Base-by-base conservation (phyloP, 2,329 filamentous ascomycete species). In the Kalaharituber pfeilii region DNA sequence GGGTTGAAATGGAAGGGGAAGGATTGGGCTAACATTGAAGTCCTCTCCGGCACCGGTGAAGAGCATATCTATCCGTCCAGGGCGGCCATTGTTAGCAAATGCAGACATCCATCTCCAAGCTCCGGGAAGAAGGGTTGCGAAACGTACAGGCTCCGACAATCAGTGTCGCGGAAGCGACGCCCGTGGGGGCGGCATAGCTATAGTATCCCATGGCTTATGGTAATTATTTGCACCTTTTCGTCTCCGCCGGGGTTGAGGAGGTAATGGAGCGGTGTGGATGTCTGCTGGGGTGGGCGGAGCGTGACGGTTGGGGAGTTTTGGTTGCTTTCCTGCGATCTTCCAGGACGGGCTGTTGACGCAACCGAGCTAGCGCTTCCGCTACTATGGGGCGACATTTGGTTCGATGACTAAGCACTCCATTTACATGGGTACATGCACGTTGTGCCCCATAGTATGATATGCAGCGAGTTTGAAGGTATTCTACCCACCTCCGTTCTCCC, bases 21-120 rank as follows among this genome's bases (percentile, higher is more conserved):
- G 22, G n/a, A 26, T 28, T 53, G 20, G 51, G 66, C 79, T 59
- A 77, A 87, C 86, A 72, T 98, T 94, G 73, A 98, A 98, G 57
- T 82, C 75, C 76, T 98, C 89, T 67, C 93, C 91, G 69, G 85
- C 87, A 67, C 86, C 87, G 66, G 91, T 93, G 69, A 98, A 95
- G 69, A 98, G 86, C 86, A 98, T 93, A 72, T 98, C 91, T 98
- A 62, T 39, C 57, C 53, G 49, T 18, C 45, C 33, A 60, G 52
- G 54, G 56, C 55, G 50, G 53, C 52, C 53, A 64, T 63, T 58
- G 42, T 30, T 51, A 55, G 42, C 50, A 39, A 42, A 20, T 50
- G 29, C 56, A n/a, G n/a, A n/a, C 50, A 56, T 51, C 60, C 64
- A 67, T 66, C 24, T 55, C 39, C 52, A 53, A 51, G 49, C 22